Base-by-base conservation (phyloP, 1,284 basidiomycete species). In the Exobasidium rhododendri region DNA sequence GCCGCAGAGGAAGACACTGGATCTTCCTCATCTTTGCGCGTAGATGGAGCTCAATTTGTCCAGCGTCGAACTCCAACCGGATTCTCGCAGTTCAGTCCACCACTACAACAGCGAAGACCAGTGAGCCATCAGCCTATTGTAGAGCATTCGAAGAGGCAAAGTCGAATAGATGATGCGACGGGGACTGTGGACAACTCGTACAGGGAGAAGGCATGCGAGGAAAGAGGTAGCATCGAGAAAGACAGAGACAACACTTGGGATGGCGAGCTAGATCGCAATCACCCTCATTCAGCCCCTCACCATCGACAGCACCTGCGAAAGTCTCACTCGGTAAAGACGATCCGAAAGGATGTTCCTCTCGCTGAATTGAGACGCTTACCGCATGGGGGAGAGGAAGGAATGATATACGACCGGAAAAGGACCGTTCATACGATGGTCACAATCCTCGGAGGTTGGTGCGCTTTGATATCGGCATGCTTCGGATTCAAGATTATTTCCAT, bases 401-500 rank as follows among this genome's bases (percentile, higher is more conserved):
- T 50, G 14, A 6, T 50, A 20, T 50, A 50, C 13, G 26, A 55
- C 28, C 52, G 52, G 4, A 30, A 55, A 4, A 55, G 40, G 17
- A 29, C 29, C 4, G 4, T 55, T 22, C 4, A 11, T 24, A 4
- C 52, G 14, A 6, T 55, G 20, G 5, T 29, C 17, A 55, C 28
- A 2, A 44, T 55, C 17, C 5, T 55, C 28, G 52, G 52, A 20
- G 52, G 52, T 22, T 55, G 31, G 32, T 43, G 20, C 3, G 14
- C 29, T 4, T 26, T 55, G 11, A 30, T 55, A 26, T 14, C 13
- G 17, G 13, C 14, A 2, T 55, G 52, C 35, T 44, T 55, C 22
- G 52, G 52, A 2, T 55, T 55, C 28, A 55, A 55, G 17, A 2
- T 55, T 20, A 32, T 55, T 4, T 20, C 32, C 3, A 31, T 35